Percentiles rank a stretch among this genome's conserved stretches.
These are phyloP conservation scores for Chlamydomonas sp. DNA, from an alignment of 139 green algal genomes.

Conservation along the genomic window DNA sequence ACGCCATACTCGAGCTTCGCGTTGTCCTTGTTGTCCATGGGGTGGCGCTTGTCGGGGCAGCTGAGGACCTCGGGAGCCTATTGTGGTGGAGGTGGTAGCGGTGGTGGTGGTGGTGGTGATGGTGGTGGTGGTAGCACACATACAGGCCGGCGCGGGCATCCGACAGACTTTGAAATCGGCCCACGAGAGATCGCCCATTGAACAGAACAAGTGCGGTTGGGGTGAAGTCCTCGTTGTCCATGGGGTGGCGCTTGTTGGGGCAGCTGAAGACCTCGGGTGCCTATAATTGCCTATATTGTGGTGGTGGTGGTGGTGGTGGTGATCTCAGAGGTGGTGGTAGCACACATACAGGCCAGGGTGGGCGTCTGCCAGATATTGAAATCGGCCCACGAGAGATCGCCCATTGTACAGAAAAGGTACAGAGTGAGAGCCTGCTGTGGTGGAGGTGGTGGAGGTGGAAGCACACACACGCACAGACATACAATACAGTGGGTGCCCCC, in stretches of 20 bases:
- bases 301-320: slow-evolving; percentile 5
- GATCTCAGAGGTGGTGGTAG: not conserved
- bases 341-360: no score
- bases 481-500: no score
- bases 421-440: no score
- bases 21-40: slow-evolving; percentile 57
- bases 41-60: slow-evolving; percentile 51
- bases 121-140: not conserved
- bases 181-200: no score
- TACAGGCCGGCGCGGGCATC: no score
- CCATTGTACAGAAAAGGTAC: no score
- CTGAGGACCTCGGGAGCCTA: slow-evolving; percentile 44
- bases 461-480: no score
- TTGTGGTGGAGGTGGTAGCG: slow-evolving; percentile 15
- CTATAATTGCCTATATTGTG: slow-evolving; percentile 18
- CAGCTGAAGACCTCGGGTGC: slow-evolving; percentile 46
- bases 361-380: no score
- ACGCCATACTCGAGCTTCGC: slow-evolving; percentile 46
- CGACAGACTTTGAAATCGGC: no score
- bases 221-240: slow-evolving; percentile 56
- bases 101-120: not conserved
- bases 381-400: no score
- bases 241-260: slow-evolving; percentile 48
- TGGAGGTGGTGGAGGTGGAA: no score
- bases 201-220: no score